Conservation (phyloP, 192 early-diverging fungal species). For the Phlyctochytrium bullatum region DNA sequence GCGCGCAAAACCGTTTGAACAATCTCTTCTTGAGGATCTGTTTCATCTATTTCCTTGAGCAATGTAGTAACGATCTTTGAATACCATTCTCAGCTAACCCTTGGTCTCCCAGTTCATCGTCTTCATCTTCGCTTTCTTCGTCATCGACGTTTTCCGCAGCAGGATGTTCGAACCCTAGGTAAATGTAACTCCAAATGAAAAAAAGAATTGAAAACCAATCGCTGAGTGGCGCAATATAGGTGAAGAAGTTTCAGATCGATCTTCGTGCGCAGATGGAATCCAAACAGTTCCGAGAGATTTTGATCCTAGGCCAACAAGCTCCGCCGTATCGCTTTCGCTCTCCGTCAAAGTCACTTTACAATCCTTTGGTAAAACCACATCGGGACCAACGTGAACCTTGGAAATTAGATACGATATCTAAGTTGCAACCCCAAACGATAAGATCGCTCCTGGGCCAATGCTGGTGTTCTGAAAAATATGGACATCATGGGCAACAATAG, state of each 20-base stretch:
- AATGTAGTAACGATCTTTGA: no score
- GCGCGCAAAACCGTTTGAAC: constrained; percentile 71
- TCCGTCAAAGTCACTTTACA: constrained; percentile 58
- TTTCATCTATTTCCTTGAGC: no score
- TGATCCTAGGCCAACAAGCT: no score
- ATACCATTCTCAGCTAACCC: no score
- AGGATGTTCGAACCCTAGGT: constrained; percentile 13
- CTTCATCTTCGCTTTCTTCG: no score
- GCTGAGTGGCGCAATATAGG: no score
- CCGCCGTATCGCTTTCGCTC: no score
- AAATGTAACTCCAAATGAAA: background rate
- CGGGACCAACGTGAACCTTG: constrained; percentile 69
- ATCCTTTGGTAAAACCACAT: constrained; percentile 62
- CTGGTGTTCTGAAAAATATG: constrained; percentile 62
- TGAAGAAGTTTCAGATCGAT: no score
- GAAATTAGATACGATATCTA: constrained; percentile 2
- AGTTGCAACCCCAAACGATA: constrained; percentile 19
- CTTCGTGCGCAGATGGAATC: no score
- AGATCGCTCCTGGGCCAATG: constrained; percentile 72
- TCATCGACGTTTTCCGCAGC: no score
- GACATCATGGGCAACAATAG: constrained; percentile 76
- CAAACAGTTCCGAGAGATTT: no score
- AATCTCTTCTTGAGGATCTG: constrained; percentile 13
- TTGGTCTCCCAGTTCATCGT: no score
- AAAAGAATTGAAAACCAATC: constrained; percentile 9